Percentiles rank a stretch among this genome's conserved stretches.
Evolutionary conservation across 2,329 filamentous ascomycete species (phyloP).

Genomic region (Penicillium brasilianum): DNA sequence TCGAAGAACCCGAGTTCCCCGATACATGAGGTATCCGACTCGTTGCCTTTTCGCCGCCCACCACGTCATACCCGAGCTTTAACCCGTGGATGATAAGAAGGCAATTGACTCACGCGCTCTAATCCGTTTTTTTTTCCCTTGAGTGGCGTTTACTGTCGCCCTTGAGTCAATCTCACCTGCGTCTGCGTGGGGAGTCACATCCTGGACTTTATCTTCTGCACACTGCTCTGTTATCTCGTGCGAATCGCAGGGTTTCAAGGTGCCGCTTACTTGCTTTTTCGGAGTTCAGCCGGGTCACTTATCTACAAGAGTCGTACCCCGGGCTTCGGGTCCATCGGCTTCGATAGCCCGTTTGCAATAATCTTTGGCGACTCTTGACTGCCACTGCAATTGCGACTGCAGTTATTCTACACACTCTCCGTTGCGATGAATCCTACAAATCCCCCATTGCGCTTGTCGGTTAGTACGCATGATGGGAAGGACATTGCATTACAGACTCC

Average conservation of each 20-base stretch:
- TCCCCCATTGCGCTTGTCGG: constrained; percentile 34
- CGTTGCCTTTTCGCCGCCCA: constrained; percentile 17
- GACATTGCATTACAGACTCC: constrained; percentile 16
- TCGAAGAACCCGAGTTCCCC: constrained; percentile 1
- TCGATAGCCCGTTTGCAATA: not conserved
- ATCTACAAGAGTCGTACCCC: not conserved
- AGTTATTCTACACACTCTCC: not conserved
- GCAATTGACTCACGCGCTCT: not conserved
- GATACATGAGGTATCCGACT: not conserved
- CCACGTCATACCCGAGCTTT: constrained; percentile 26
- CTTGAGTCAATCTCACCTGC: constrained; percentile 13
- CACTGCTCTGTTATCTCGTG: not conserved
- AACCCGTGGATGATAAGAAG: constrained; percentile 22
- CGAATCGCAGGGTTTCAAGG: not conserved
- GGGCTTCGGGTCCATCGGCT: not conserved
- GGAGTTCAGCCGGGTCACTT: not conserved
- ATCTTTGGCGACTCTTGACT: not conserved
- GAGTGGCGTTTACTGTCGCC: constrained; percentile 24
- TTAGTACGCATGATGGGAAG: constrained; percentile 32
- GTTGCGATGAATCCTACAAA: constrained; percentile 20
- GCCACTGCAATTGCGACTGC: not conserved
- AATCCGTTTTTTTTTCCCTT: constrained; percentile 10
- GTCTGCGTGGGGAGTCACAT: not conserved
- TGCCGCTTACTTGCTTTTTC: not conserved
- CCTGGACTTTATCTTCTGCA: not conserved